phyloP scores from a whole-genome alignment of 495 filamentous ascomycete species.

The Extremus antarcticus region DNA sequence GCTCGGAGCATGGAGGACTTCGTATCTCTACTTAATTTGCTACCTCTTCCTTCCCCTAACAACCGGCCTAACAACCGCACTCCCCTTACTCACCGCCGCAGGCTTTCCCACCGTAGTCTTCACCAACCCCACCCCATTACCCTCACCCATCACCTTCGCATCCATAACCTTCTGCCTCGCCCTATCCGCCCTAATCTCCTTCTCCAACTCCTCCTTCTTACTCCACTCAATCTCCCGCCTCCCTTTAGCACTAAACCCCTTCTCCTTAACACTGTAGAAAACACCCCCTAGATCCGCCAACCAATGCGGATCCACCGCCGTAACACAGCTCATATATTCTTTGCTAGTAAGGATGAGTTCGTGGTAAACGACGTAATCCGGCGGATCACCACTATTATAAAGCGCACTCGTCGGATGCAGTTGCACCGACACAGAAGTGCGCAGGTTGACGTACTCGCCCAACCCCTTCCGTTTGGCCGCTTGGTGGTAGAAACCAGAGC shows the following conservation, averaged over 20 bases:
- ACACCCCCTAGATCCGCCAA: constrained; percentile 96
- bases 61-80: constrained; percentile 13
- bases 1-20: too few relatives aligned
- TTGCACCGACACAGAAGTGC: constrained; percentile 86
- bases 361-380: constrained; percentile 96
- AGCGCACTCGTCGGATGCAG: constrained; percentile 88
- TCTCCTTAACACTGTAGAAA: constrained; percentile 96
- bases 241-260: constrained; percentile 84
- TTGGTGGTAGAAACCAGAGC: constrained; percentile 95
- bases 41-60: constrained; percentile 10
- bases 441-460: constrained; percentile 92
- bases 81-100: background rate
- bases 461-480: constrained; percentile 95
- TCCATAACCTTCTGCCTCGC: constrained; percentile 47
- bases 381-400: constrained; percentile 84
- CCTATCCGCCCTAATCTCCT: constrained; percentile 83
- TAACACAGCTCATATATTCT: constrained; percentile 98
- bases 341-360: constrained; percentile 94
- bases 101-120: too few relatives aligned
- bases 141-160: constrained; percentile 26
- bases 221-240: constrained; percentile 92
- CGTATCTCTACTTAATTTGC: too few relatives aligned
- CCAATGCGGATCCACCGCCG: constrained; percentile 94
- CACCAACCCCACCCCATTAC: background rate
- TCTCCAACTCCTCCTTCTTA: constrained; percentile 88